Conservation (phyloP, 2,329 filamentous ascomycete species). For the Huntiella decipiens region DNA sequence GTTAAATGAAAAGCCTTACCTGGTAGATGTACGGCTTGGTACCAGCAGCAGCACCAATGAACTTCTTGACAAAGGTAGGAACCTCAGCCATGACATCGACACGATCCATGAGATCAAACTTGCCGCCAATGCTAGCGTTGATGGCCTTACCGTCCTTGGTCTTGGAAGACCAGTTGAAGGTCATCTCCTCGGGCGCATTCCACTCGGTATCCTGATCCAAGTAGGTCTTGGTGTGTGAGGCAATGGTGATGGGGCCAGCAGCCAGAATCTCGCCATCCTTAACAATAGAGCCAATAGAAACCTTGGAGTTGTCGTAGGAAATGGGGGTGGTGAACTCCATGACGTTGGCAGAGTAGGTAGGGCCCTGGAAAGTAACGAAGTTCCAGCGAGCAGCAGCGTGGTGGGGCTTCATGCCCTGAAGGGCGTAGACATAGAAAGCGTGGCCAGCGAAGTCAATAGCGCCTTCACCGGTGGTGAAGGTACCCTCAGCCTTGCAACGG, state of each 20-base stretch:
- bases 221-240: slow-evolving; percentile 48
- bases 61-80: slow-evolving; percentile 84
- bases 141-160: slow-evolving; percentile 57
- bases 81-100: slow-evolving; percentile 96
- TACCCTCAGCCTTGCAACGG: slow-evolving; percentile 61
- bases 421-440: slow-evolving; percentile 62
- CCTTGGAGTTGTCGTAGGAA: slow-evolving; percentile 72
- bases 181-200: slow-evolving; percentile 64
- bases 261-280: slow-evolving; percentile 65
- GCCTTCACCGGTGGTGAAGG: slow-evolving; percentile 64
- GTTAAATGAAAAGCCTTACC: slow-evolving; percentile 24
- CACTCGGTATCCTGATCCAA: slow-evolving; percentile 65
- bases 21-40: slow-evolving; percentile 98
- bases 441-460: slow-evolving; percentile 65
- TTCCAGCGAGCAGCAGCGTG: slow-evolving; percentile 88
- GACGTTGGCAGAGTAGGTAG: slow-evolving; percentile 68
- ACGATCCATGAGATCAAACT: slow-evolving; percentile 48
- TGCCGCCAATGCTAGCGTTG: slow-evolving; percentile 48
- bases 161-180: slow-evolving; percentile 61
- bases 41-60: slow-evolving; percentile 72
- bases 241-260: slow-evolving; percentile 46
- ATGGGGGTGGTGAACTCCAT: slow-evolving; percentile 94
- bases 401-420: slow-evolving; percentile 98
- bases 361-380: slow-evolving; percentile 79
- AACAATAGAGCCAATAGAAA: slow-evolving; percentile 65